Evolutionary conservation across 164 flowering plant species (phyloP).

Genomic region (Stephania yunnanensis): DNA sequence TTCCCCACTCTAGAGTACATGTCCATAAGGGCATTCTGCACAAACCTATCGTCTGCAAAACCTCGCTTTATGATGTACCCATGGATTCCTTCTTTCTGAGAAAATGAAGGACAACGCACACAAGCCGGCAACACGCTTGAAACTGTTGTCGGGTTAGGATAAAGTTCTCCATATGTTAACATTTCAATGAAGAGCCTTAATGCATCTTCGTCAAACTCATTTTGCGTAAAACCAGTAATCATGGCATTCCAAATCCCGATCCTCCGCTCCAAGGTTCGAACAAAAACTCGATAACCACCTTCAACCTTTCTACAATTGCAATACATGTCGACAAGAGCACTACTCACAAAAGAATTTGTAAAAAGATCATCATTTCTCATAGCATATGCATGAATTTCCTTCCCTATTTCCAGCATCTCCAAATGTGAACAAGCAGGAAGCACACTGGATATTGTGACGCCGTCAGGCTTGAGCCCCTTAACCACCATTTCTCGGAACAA

Average conservation of each 20-base stretch:
- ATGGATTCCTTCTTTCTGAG: conserved; percentile 7
- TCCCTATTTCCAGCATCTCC: conserved; percentile 8
- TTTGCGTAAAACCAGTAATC: conserved; percentile 7
- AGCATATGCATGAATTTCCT: conserved; percentile 8
- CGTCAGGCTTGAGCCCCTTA: conserved; percentile 6
- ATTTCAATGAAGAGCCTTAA: conserved; percentile 11
- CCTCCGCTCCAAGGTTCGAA: conserved; percentile 1
- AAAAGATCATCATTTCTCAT: conserved; percentile 6
- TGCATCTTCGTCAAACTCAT: conserved; percentile 6
- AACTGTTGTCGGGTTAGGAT: conserved; percentile 8
- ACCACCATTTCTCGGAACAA: conserved; percentile 7
- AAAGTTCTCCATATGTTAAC: not conserved
- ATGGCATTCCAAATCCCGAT: conserved; percentile 12
- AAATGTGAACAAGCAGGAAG: conserved; percentile 13
- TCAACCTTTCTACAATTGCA: conserved; percentile 6
- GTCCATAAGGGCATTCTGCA: conserved; percentile 12
- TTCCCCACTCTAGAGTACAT: conserved; percentile 13
- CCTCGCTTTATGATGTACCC: conserved; percentile 10
- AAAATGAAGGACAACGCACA: conserved; percentile 3
- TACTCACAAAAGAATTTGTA: conserved; percentile 8
- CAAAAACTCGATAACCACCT: conserved; percentile 6
- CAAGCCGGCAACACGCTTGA: conserved; percentile 13
- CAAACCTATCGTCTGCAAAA: not conserved
- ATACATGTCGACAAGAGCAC: conserved; percentile 13
- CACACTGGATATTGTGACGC: conserved; percentile 11